Percentiles rank a stretch among this genome's conserved stretches.
Evolutionary conservation across 2,329 filamentous ascomycete genomes (phyloP).

Genomic region (Cladobotryum mycophilum): DNA sequence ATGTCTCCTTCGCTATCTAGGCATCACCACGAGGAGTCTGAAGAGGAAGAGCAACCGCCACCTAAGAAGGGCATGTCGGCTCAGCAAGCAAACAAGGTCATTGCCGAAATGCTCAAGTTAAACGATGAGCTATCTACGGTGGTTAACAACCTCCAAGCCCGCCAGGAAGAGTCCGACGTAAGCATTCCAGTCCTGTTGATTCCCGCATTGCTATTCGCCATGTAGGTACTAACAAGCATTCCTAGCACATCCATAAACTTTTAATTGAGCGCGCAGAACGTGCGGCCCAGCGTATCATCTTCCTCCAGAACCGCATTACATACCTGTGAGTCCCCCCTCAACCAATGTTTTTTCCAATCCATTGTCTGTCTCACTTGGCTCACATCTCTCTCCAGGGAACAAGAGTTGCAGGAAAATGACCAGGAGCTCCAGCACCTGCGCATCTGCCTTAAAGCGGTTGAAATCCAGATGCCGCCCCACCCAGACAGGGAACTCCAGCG

Average conservation of each 20-base stretch:
- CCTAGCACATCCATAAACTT: conserved; percentile 54
- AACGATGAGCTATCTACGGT: conserved; percentile 45
- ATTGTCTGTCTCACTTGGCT: neutral
- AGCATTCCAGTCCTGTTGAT: conserved; percentile 15
- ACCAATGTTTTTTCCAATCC: conserved; percentile 11
- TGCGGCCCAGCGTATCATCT: conserved; percentile 52
- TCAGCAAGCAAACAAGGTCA: conserved; percentile 31
- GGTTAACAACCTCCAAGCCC: conserved; percentile 44
- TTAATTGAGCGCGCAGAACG: conserved; percentile 53
- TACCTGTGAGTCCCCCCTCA: conserved; percentile 44
- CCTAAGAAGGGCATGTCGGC: conserved; percentile 26
- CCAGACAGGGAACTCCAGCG: conserved; percentile 51
- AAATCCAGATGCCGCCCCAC: conserved; percentile 49
- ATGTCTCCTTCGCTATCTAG: conserved; percentile 30
- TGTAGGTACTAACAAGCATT: neutral
- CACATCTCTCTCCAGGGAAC: conserved; percentile 37
- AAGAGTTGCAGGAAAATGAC: conserved; percentile 50
- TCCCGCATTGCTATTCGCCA: too few relatives aligned
- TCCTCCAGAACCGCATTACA: conserved; percentile 51
- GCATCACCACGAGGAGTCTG: conserved; percentile 22
- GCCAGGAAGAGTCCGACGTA: conserved; percentile 56
- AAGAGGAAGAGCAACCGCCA: conserved; percentile 19
- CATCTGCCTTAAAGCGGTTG: conserved; percentile 56
- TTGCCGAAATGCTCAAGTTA: conserved; percentile 35
- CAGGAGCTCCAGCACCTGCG: conserved; percentile 56